Evolutionary conservation across 345 rosid genomes (phyloP).

Genomic region (Citrus trifoliata): DNA sequence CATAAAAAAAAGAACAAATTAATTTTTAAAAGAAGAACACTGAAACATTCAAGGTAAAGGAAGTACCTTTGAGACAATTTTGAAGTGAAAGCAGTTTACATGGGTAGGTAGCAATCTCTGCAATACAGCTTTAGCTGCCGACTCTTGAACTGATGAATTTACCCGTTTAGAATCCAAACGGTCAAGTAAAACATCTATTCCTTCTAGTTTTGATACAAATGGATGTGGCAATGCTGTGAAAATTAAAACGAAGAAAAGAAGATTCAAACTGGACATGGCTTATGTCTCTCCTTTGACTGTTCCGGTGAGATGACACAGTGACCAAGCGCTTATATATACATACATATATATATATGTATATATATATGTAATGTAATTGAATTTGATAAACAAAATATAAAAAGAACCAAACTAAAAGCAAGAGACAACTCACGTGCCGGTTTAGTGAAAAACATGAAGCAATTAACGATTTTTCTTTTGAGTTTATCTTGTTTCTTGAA

Average conservation of each 20-base stretch:
- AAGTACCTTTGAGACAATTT: slow-evolving; percentile 66
- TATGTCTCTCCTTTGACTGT: not conserved
- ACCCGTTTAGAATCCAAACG: slow-evolving; percentile 62
- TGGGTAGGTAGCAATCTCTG: slow-evolving; percentile 73
- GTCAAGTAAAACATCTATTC: slow-evolving; percentile 37
- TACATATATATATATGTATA: no score
- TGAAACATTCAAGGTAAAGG: not conserved
- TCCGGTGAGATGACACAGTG: not conserved
- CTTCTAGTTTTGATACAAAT: slow-evolving; percentile 23
- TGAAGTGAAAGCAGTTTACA: slow-evolving; percentile 55
- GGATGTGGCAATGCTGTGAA: slow-evolving; percentile 7
- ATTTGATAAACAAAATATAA: no score
- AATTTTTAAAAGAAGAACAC: not conserved
- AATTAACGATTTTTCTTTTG: not conserved
- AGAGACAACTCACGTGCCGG: not conserved
- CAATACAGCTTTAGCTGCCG: slow-evolving; percentile 69
- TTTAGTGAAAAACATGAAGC: not conserved
- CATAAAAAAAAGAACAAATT: not conserved
- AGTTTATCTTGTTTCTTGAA: not conserved
- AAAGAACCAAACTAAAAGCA: not conserved
- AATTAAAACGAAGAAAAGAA: slow-evolving; percentile 19
- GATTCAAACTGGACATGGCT: slow-evolving; percentile 6
- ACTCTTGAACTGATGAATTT: slow-evolving; percentile 57
- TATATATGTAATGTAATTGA: not conserved
- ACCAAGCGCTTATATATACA: not conserved